Evolutionary conservation across 108 stramenopile species (phyloP).

Genomic region (Pelagomonas calceolata): DNA sequence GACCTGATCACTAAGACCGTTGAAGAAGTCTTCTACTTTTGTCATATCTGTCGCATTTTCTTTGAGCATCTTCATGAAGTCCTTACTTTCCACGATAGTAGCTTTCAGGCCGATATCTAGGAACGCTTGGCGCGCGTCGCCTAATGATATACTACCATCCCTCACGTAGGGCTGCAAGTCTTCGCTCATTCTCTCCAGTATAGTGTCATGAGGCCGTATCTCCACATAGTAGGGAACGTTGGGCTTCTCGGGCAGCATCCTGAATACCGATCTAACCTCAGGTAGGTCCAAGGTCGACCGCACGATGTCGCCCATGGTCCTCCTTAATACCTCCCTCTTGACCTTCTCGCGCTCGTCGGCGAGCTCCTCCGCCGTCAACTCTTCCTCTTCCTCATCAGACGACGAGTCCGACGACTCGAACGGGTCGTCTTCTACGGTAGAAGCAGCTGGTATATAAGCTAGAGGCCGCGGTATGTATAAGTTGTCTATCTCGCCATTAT

Average conservation of each 20-base stretch:
- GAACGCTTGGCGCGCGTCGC: not conserved
- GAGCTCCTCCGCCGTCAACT: not conserved
- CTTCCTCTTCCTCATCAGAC: not conserved
- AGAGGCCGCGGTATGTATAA: not conserved
- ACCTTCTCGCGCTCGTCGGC: not conserved
- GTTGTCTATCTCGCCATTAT: not conserved
- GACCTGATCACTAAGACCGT: not conserved
- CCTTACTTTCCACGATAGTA: conserved; percentile 1
- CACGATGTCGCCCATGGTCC: conserved; percentile 1
- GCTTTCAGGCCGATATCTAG: conserved; percentile 1
- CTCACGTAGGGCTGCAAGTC: conserved; percentile 2
- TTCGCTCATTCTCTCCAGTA: not conserved
- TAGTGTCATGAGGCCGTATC: not conserved
- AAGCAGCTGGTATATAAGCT: not conserved
- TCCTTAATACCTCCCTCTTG: conserved; percentile 3
- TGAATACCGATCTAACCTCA: not conserved
- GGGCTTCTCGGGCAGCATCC: conserved; percentile 6
- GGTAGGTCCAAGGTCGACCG: not conserved
- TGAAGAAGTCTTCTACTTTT: conserved; percentile 6
- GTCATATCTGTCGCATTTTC: not conserved
- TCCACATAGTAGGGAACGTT: not conserved
- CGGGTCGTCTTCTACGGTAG: not conserved
- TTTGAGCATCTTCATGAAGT: conserved; percentile 4
- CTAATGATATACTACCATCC: not conserved
- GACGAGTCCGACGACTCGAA: not conserved